phyloP scores from a whole-genome alignment of 495 filamentous ascomycete species.

The Tetracladium setigerum region DNA sequence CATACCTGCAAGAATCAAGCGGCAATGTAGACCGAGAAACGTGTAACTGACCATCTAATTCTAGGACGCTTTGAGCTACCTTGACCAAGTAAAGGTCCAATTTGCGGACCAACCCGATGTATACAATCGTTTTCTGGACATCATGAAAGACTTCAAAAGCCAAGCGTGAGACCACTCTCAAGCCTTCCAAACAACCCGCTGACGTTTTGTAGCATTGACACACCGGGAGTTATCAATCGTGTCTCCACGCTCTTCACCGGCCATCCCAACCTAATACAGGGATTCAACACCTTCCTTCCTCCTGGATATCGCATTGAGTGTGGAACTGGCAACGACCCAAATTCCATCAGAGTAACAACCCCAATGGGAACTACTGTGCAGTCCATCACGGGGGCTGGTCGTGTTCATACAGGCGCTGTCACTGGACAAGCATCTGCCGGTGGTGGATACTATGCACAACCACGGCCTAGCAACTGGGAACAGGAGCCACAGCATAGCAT shows the following conservation, averaged over 20 bases:
- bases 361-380: conserved; percentile 69
- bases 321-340: conserved; percentile 81
- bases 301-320: conserved; percentile 98
- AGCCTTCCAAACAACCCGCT: background rate
- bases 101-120: conserved; percentile 97
- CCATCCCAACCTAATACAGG: conserved; percentile 93
- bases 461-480: conserved; percentile 37
- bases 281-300: conserved; percentile 97
- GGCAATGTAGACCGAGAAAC: too few species aligned
- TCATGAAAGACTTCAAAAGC: conserved; percentile 99
- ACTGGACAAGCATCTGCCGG: conserved; percentile 22
- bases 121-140: conserved; percentile 95
- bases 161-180: conserved; percentile 59
- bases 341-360: conserved; percentile 93
- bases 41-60: background rate
- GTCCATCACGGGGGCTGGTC: conserved; percentile 40
- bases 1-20: too few species aligned
- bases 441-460: conserved; percentile 31
- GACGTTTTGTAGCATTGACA: conserved; percentile 67
- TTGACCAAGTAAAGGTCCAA: conserved; percentile 98
- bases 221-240: conserved; percentile 93
- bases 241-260: conserved; percentile 96
- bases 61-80: conserved; percentile 92
- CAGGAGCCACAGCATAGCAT: conserved; percentile 48
- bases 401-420: conserved; percentile 32